phyloP scores from a whole-genome alignment of 805 yeast species.

The Hagleromyces aurorensis region DNA sequence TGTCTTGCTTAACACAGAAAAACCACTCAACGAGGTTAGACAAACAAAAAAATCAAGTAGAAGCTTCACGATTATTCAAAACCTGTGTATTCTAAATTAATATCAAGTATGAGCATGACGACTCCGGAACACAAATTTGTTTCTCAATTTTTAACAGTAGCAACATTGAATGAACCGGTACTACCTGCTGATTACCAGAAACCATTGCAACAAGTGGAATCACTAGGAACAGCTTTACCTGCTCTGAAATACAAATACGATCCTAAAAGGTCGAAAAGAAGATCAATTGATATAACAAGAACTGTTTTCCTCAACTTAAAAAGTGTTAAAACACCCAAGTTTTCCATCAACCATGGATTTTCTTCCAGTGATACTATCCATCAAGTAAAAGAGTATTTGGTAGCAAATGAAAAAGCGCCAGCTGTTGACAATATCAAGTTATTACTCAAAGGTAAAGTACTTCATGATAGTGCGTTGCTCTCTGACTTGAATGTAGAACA shows the following conservation, averaged over 20 bases:
- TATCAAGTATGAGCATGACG: slow-evolving; percentile 4
- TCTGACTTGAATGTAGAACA: slow-evolving; percentile 24
- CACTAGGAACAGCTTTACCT: slow-evolving; percentile 43
- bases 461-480: slow-evolving; percentile 42
- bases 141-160: slow-evolving; percentile 40
- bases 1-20: no score
- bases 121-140: slow-evolving; percentile 40
- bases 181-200: slow-evolving; percentile 23
- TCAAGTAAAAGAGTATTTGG: slow-evolving; percentile 28
- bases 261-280: slow-evolving; percentile 10
- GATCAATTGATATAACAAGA: neutral
- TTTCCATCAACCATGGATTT: slow-evolving; percentile 32
- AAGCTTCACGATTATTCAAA: no score
- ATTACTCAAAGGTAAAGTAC: slow-evolving; percentile 54
- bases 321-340: slow-evolving; percentile 69
- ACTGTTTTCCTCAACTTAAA: slow-evolving; percentile 37
- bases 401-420: slow-evolving; percentile 26
- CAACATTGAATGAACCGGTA: slow-evolving; percentile 36
- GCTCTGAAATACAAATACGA: slow-evolving; percentile 36
- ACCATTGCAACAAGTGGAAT: slow-evolving; percentile 28
- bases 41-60: no score
- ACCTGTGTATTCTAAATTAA: no score
- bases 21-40: no score
- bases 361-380: slow-evolving; percentile 25
- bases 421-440: slow-evolving; percentile 40